Evolutionary conservation across 352 stramenopile species (phyloP), one percentile per base, ranked within the genome.

Genomic region (Pythium scleroteichum): DNA sequence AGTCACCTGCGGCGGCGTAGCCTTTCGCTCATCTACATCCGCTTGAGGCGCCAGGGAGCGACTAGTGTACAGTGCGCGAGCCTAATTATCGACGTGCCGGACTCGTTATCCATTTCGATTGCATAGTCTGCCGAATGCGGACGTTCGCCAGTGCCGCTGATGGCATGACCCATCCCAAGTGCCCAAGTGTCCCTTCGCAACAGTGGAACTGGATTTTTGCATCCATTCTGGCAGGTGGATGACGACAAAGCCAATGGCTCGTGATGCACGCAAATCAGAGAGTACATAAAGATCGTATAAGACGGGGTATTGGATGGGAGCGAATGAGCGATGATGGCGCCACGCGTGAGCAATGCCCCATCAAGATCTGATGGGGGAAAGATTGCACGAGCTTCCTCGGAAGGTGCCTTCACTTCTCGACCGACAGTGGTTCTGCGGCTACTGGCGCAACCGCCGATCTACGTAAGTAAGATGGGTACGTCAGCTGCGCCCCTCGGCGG

Each of bases 401-500:
- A 35, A 35, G 5, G 29, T 35, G 29, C 29, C 29, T 35, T 35
- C 29, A 35, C 29, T 35, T 10, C n/a, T n/a, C n/a, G n/a, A n/a
- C n/a, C n/a, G n/a, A 35, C 7, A 44, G 38, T 44, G 38, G 38
- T 20, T 20, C 38, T 44, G 38, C 38, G 4, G 26, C n/a, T 10
- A 17, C 52, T 59, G 52, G 26, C 52, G 52, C 52, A 41, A 51
- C 40, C 38, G 33, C 50, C 35, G 33, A 57, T 35, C 50, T 35
- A 47, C 51, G 51, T 59, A 39, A 50, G 52, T 59, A 59, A 59
- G 52, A 59, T 59, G 52, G 52, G 40, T 59, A 59, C 52, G 39
- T 49, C 52, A 59, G 52, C 52, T 50, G 52, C 51, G 23, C 44
- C 19, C 19, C 42, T 29, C 42, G 42, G 10, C n/a, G n/a, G n/a